A percentile compares a stretch with the other conserved stretches of the same genome.
phyloP scores from a whole-genome alignment of 495 filamentous ascomycete species.

The Podospora appendiculata region DNA sequence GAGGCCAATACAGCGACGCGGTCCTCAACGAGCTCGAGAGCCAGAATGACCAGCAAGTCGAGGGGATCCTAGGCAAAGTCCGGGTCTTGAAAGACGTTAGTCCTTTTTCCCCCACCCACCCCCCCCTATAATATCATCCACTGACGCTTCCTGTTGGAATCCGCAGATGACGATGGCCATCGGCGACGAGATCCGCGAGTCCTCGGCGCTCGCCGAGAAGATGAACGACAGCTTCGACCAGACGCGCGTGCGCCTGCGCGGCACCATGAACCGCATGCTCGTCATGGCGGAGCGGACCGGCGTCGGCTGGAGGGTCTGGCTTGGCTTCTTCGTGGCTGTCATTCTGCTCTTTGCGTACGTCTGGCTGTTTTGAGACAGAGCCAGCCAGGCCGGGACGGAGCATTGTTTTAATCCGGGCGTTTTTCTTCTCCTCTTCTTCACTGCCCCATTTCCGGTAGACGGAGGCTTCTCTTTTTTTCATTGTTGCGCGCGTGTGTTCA shows the following conservation, averaged over 20 bases:
- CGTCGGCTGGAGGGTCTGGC: constrained; percentile 90
- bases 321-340: constrained; percentile 76
- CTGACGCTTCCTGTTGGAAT: background rate
- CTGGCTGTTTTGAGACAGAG: constrained; percentile 67
- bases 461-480: no score
- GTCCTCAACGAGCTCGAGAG: constrained; percentile 90
- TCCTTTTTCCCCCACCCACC: constrained; percentile 3
- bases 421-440: no score
- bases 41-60: constrained; percentile 88
- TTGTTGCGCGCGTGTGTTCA: no score
- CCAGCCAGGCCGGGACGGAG: no score
- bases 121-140: no score
- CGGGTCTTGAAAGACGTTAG: constrained; percentile 84
- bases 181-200: constrained; percentile 87
- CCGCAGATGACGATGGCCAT: constrained; percentile 81
- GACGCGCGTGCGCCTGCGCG: constrained; percentile 67
- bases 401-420: no score
- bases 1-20: constrained; percentile 89
- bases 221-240: constrained; percentile 90
- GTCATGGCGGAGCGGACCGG: constrained; percentile 91
- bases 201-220: constrained; percentile 71
- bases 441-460: no score
- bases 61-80: constrained; percentile 86
- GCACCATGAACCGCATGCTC: constrained; percentile 96
- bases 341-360: constrained; percentile 80